phyloP scores from a whole-genome alignment of 2,329 filamentous ascomycete species.

The Fusarium sambucinum region DNA sequence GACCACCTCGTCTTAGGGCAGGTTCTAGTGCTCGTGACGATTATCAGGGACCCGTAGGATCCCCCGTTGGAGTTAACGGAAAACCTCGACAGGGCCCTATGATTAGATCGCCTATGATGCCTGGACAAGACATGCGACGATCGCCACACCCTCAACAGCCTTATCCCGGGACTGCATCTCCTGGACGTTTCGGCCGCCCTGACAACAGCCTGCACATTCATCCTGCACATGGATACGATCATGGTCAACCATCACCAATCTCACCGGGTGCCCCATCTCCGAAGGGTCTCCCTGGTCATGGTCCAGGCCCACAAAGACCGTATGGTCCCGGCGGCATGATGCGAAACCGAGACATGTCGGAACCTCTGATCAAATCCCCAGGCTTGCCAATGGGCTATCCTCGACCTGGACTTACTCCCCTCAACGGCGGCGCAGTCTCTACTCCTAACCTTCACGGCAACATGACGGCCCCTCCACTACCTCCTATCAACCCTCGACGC shows the following conservation, averaged over 20 bases:
- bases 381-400: conserved; percentile 59
- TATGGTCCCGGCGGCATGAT: conserved; percentile 50
- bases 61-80: conserved; percentile 43
- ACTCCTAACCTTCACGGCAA: conserved; percentile 55
- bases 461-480: conserved; percentile 62
- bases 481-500: conserved; percentile 70
- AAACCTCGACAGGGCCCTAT: conserved; percentile 49
- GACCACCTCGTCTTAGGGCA: conserved; percentile 57
- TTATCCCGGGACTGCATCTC: conserved; percentile 43
- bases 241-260: conserved; percentile 60
- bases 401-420: conserved; percentile 55
- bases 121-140: conserved; percentile 58
- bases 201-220: conserved; percentile 42
- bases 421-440: conserved; percentile 50
- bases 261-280: conserved; percentile 50
- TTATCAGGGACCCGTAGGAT: conserved; percentile 45
- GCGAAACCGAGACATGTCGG: conserved; percentile 63
- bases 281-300: conserved; percentile 30
- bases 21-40: conserved; percentile 55
- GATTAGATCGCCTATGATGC: conserved; percentile 61
- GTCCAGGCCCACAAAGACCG: conserved; percentile 27
- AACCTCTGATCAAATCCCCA: conserved; percentile 62
- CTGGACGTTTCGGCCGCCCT: conserved; percentile 42
- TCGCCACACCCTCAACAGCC: conserved; percentile 59
- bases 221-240: conserved; percentile 50